Evolutionary conservation across 148 eudicot genomes (phyloP).

Genomic region (Diospyros lotus): DNA sequence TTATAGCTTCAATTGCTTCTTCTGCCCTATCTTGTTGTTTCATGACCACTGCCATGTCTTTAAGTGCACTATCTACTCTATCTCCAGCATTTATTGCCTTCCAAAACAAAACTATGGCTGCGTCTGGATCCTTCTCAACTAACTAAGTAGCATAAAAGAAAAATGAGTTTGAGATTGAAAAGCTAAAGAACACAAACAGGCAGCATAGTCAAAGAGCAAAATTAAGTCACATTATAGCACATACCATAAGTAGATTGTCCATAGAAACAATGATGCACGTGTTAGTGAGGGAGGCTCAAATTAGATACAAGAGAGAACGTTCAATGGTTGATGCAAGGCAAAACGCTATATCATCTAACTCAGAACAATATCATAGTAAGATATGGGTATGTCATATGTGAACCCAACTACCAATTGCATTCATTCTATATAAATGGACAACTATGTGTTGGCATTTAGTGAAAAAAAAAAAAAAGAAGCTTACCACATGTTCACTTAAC

Average conservation of each 20-base stretch:
- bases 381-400: background rate
- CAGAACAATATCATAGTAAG: background rate
- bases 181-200: background rate
- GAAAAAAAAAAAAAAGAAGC: background rate
- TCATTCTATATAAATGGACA: background rate
- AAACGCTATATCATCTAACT: background rate
- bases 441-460: background rate
- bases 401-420: too few species aligned
- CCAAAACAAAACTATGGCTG: slow-evolving; percentile 49
- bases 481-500: too few species aligned
- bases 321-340: background rate
- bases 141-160: slow-evolving; percentile 21
- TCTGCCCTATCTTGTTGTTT: slow-evolving; percentile 51
- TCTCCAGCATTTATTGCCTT: slow-evolving; percentile 56
- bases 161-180: background rate
- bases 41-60: slow-evolving; percentile 66
- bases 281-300: background rate
- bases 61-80: slow-evolving; percentile 59
- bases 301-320: background rate
- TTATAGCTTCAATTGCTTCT: slow-evolving; percentile 58
- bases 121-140: slow-evolving; percentile 51
- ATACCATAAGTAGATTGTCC: background rate
- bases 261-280: too few species aligned
- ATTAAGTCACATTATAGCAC: background rate
- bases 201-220: background rate